Conservation (phyloP, 805 yeast genomes). For the Wickerhamiella vanderwaltii region DNA sequence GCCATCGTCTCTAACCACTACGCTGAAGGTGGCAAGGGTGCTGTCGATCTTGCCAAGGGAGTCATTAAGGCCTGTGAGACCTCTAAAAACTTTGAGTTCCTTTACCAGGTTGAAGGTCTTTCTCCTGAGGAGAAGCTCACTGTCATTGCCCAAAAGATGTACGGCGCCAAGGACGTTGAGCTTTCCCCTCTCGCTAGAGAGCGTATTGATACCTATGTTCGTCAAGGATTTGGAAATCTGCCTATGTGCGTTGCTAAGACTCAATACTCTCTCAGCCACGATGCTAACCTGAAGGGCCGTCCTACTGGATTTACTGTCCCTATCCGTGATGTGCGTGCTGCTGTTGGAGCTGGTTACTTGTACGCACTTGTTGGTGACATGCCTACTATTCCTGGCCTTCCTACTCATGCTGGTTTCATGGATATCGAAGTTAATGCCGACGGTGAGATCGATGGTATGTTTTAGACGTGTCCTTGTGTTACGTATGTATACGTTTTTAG, state of each 20-base stretch:
- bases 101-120: conserved; percentile 54
- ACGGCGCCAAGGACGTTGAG: conserved; percentile 81
- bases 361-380: conserved; percentile 95
- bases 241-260: conserved; percentile 98
- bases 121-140: conserved; percentile 70
- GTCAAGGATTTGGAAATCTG: conserved; percentile 79
- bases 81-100: conserved; percentile 37
- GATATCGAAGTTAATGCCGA: conserved; percentile 82
- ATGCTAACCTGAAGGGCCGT: conserved; percentile 84
- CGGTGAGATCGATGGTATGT: conserved; percentile 89
- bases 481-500: neutral
- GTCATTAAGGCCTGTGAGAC: conserved; percentile 53
- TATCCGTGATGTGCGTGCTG: conserved; percentile 83
- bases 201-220: conserved; percentile 69
- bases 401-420: conserved; percentile 94
- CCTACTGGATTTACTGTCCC: conserved; percentile 92
- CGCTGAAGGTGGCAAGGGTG: conserved; percentile 93
- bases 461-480: conserved; percentile 37
- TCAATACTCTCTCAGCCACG: conserved; percentile 91
- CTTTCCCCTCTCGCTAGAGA: conserved; percentile 67
- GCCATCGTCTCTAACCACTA: conserved; percentile 89
- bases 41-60: conserved; percentile 69
- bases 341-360: conserved; percentile 93
- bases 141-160: conserved; percentile 75
- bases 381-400: conserved; percentile 94